These are phyloP conservation scores for Helianthus annuus DNA, from an alignment of 129 eudicot genomes.

Conservation along the genomic window DNA sequence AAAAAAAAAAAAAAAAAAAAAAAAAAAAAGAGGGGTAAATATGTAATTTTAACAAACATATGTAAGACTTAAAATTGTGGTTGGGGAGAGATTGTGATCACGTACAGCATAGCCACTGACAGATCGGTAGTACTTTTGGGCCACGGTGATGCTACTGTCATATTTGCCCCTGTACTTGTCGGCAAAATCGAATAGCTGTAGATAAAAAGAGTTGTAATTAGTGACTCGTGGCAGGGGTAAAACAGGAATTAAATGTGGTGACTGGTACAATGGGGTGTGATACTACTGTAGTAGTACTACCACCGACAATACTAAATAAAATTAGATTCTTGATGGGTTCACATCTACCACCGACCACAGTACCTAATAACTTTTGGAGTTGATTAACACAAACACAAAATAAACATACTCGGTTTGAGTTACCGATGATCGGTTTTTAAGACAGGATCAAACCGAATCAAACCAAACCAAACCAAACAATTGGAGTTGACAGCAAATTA, in stretches of 20 bases:
- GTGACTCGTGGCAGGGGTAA: constrained; percentile 19
- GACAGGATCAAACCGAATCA: too few relatives aligned
- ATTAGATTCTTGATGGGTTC: not conserved
- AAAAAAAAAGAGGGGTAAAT: constrained; percentile 14
- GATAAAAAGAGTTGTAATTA: constrained; percentile 1
- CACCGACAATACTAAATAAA: constrained; percentile 5
- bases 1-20: constrained; percentile 15
- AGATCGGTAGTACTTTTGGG: constrained; percentile 65
- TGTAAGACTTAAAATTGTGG: constrained; percentile 13
- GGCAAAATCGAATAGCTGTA: constrained; percentile 75
- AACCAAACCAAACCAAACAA: too few relatives aligned
- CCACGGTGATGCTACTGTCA: constrained; percentile 56
- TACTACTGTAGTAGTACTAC: not conserved
- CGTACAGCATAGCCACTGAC: constrained; percentile 70
- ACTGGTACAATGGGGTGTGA: not conserved
- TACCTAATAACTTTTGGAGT: too few relatives aligned
- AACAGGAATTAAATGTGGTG: not conserved
- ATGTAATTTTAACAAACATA: not conserved
- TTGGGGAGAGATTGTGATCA: constrained; percentile 29
- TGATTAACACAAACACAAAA: too few relatives aligned
- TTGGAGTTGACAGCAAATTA: too few relatives aligned
- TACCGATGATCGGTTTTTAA: too few relatives aligned
- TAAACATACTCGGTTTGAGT: too few relatives aligned
- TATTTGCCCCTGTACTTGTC: constrained; percentile 78
- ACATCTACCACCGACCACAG: constrained; percentile 24